phyloP scores from a whole-genome alignment of 768 basidiomycete genomes.

The Panaeolus papilionaceus region DNA sequence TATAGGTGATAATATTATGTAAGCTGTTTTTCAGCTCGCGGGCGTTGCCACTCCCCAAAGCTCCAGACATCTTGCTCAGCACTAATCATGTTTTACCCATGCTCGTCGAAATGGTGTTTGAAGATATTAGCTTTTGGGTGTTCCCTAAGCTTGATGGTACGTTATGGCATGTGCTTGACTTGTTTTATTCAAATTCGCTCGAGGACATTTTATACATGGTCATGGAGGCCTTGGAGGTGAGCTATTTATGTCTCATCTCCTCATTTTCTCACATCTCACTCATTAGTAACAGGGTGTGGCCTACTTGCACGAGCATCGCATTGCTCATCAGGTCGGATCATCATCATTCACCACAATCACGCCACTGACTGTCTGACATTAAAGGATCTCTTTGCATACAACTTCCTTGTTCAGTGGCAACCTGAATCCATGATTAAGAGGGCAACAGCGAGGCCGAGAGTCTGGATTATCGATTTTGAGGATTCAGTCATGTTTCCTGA shows the following conservation, averaged over 20 bases:
- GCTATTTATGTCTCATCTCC: background rate
- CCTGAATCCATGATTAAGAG: conserved; percentile 17
- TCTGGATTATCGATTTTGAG: conserved; percentile 25
- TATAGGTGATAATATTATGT: no score
- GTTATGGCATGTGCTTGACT: background rate
- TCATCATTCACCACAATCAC: no score
- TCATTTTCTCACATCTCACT: background rate
- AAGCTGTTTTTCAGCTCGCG: no score
- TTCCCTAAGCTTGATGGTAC: conserved; percentile 5
- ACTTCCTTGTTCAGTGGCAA: conserved; percentile 21
- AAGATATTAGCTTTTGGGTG: conserved; percentile 18
- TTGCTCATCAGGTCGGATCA: conserved; percentile 18
- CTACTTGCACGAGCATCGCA: conserved; percentile 16
- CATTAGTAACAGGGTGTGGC: conserved; percentile 5
- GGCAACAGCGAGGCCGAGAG: conserved; percentile 7
- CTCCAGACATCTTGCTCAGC: conserved; percentile 7
- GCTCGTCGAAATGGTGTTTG: conserved; percentile 15
- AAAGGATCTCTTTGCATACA: conserved; percentile 21
- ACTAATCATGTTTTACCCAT: conserved; percentile 19
- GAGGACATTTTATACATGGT: conserved; percentile 21
- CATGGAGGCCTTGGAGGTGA: conserved; percentile 20
- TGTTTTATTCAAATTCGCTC: conserved; percentile 11
- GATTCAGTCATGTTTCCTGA: conserved; percentile 21
- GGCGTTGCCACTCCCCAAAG: no score
- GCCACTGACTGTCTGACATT: no score